Evolutionary conservation across 306 rosid species (phyloP).

Genomic region (Corylus americana): DNA sequence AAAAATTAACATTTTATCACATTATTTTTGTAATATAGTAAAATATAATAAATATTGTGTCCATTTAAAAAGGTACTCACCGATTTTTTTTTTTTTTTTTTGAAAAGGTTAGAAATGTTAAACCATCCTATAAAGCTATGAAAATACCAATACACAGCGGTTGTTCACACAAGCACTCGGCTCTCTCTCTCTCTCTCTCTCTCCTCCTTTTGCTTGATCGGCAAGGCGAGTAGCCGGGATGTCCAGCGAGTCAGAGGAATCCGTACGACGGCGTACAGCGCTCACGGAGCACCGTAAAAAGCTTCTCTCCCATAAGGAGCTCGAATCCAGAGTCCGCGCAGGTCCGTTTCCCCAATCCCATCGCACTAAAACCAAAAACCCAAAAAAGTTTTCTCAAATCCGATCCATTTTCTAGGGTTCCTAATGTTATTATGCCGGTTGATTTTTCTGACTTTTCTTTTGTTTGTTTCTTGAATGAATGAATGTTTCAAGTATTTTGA

Average conservation of each 20-base stretch:
- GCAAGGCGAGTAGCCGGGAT: neutral
- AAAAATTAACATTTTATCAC: no score
- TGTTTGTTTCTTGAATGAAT: no score
- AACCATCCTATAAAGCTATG: no score
- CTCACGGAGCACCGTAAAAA: conserved; percentile 10
- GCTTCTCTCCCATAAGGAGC: conserved; percentile 24
- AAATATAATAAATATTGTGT: no score
- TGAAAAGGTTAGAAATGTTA: no score
- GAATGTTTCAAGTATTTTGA: no score
- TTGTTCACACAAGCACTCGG: no score
- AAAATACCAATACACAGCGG: no score
- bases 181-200: no score
- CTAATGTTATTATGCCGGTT: neutral
- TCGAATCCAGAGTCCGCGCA: conserved; percentile 19
- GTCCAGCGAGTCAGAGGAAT: conserved; percentile 18
- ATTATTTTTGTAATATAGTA: no score
- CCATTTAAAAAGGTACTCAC: no score
- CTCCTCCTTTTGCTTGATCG: neutral
- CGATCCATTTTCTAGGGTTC: neutral
- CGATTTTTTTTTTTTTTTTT: no score
- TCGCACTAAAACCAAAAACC: neutral
- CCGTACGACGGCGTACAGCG: conserved; percentile 11
- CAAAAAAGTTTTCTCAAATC: neutral
- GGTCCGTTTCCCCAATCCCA: neutral
- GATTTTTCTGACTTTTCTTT: neutral